A percentile compares a stretch with the other conserved stretches of the same genome.
Conservation (phyloP, 75 land plant genomes). For the Chamaecyparis obtusa region DNA sequence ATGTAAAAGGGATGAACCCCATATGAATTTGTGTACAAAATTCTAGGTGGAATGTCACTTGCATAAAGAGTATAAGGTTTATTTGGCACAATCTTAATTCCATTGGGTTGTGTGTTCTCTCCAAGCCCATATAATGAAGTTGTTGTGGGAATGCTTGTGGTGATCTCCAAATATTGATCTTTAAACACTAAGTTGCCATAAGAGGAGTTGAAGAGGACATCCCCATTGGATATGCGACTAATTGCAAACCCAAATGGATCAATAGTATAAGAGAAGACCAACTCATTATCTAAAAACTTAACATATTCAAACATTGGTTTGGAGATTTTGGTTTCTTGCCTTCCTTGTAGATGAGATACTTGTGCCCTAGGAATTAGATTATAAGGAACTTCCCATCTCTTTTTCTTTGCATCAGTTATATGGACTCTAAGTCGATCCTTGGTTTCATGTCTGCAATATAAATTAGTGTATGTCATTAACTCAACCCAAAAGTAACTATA, state of each 20-base stretch:
- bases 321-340: not conserved
- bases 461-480: not conserved
- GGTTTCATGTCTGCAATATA: constrained; percentile 53
- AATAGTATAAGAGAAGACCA: constrained; percentile 53
- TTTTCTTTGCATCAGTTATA: constrained; percentile 62
- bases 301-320: not conserved
- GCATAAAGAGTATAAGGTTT: constrained; percentile 75
- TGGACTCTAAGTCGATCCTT: constrained; percentile 57
- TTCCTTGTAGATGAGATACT: constrained; percentile 15
- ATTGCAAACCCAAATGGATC: constrained; percentile 78
- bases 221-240: constrained; percentile 51
- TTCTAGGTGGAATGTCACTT: constrained; percentile 53
- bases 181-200: constrained; percentile 67
- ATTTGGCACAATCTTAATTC: constrained; percentile 50
- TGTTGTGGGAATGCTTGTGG: constrained; percentile 53
- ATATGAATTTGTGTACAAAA: constrained; percentile 60
- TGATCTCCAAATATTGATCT: constrained; percentile 86
- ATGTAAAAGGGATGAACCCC: constrained; percentile 42
- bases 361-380: constrained; percentile 57
- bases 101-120: constrained; percentile 74
- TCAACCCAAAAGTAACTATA: not conserved
- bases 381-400: constrained; percentile 88
- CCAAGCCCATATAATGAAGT: constrained; percentile 80
- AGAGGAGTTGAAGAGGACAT: constrained; percentile 66
- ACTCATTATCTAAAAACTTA: constrained; percentile 33